phyloP scores from a whole-genome alignment of 768 basidiomycete species.

The Agrocybe praecox region DNA sequence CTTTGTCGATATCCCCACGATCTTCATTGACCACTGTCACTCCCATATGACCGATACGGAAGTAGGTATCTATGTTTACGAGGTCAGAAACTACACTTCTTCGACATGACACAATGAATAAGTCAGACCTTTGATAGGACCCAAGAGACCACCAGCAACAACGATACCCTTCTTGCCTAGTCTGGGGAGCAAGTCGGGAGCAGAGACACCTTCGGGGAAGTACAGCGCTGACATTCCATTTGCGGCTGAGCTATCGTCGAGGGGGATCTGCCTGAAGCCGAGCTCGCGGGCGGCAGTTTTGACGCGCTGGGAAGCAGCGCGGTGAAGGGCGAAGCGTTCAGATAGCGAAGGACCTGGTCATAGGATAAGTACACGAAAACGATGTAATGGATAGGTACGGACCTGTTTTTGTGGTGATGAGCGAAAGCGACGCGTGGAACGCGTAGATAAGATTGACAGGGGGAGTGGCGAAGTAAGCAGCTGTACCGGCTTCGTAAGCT shows the following conservation, averaged over 20 bases:
- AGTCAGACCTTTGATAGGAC: constrained; percentile 72
- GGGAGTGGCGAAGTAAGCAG: constrained; percentile 94
- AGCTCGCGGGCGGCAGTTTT: constrained; percentile 66
- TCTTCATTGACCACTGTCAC: constrained; percentile 70
- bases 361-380: not conserved
- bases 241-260: constrained; percentile 63
- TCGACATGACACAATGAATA: constrained; percentile 6
- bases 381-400: constrained; percentile 7
- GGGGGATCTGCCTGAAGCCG: constrained; percentile 76
- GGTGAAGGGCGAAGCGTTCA: constrained; percentile 79
- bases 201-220: constrained; percentile 80
- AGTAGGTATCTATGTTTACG: constrained; percentile 70
- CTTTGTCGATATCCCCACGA: constrained; percentile 75
- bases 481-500: constrained; percentile 79
- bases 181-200: constrained; percentile 76
- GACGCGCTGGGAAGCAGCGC: constrained; percentile 64
- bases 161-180: constrained; percentile 74
- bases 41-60: constrained; percentile 98
- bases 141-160: constrained; percentile 88
- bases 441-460: constrained; percentile 95
- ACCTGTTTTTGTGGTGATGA: constrained; percentile 50
- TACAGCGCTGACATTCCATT: constrained; percentile 97
- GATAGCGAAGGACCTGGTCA: constrained; percentile 58
- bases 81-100: not conserved
- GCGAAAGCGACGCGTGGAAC: constrained; percentile 76